These are phyloP conservation scores for Pichia cactophila DNA, from an alignment of 1,139 yeast species.

Conservation along the genomic window DNA sequence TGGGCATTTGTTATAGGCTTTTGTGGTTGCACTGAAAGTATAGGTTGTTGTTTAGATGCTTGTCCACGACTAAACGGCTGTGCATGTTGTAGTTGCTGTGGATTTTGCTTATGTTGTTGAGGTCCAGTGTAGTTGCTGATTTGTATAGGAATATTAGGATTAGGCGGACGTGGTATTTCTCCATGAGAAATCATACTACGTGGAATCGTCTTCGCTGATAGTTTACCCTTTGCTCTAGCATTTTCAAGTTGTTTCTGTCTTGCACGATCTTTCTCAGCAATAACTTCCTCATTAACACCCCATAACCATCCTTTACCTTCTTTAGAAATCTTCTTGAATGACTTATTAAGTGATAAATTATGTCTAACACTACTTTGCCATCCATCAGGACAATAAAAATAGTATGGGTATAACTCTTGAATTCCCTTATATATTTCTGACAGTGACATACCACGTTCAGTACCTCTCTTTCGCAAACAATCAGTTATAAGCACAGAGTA, in stretches of 20 bases:
- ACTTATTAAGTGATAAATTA: slow-evolving; percentile 75
- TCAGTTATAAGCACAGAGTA: slow-evolving; percentile 75
- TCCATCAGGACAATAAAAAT: slow-evolving; percentile 89
- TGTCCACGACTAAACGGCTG: not conserved
- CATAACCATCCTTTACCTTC: slow-evolving; percentile 90
- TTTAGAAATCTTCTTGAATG: slow-evolving; percentile 68
- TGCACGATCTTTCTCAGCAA: slow-evolving; percentile 71
- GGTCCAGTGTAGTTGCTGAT: slow-evolving; percentile 1
- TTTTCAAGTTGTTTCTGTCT: slow-evolving; percentile 59
- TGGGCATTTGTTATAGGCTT: slow-evolving; percentile 15
- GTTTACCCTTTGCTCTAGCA: slow-evolving; percentile 23
- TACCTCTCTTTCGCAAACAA: slow-evolving; percentile 60
- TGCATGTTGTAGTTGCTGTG: slow-evolving; percentile 2
- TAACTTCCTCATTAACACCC: slow-evolving; percentile 81
- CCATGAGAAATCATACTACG: slow-evolving; percentile 4
- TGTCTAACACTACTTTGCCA: slow-evolving; percentile 96
- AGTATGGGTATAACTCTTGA: slow-evolving; percentile 82
- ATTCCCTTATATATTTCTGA: slow-evolving; percentile 83
- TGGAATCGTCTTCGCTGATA: slow-evolving; percentile 10
- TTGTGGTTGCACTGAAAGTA: not conserved
- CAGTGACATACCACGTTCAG: slow-evolving; percentile 66
- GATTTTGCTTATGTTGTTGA: slow-evolving; percentile 1
- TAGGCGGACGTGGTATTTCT: not conserved
- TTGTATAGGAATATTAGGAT: slow-evolving; percentile 1
- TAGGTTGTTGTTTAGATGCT: slow-evolving; percentile 6